phyloP scores from a whole-genome alignment of 1,284 basidiomycete species.

The Leccinum variabile region DNA sequence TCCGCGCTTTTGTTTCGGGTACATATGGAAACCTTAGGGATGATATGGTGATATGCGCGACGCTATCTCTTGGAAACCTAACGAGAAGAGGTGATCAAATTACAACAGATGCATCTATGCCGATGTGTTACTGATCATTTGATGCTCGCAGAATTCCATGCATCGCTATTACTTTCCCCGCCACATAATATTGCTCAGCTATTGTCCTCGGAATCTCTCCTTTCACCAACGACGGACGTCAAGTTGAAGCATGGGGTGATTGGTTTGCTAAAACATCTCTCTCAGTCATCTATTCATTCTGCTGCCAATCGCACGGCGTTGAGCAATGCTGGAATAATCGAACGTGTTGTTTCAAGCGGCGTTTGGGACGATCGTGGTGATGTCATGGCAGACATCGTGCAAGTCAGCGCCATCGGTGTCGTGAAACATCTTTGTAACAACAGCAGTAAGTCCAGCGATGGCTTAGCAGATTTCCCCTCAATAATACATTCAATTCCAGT shows the following conservation, averaged over 20 bases:
- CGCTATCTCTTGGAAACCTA: conserved; percentile 80
- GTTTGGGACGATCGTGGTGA: conserved; percentile 74
- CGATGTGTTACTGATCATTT: conserved; percentile 5
- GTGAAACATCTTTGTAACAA: conserved; percentile 85
- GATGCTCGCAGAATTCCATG: conserved; percentile 56
- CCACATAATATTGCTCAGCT: conserved; percentile 53
- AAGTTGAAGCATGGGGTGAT: conserved; percentile 85
- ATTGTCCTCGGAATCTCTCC: conserved; percentile 51
- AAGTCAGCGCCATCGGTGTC: conserved; percentile 84
- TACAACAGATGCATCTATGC: not conserved
- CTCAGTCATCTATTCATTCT: conserved; percentile 69
- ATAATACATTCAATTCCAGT: conserved; percentile 42
- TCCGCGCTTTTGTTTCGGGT: conserved; percentile 50
- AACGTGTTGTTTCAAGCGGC: conserved; percentile 60
- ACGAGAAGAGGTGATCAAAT: conserved; percentile 64
- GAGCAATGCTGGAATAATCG: conserved; percentile 63
- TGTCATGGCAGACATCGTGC: conserved; percentile 78
- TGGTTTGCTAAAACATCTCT: conserved; percentile 81
- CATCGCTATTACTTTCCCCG: conserved; percentile 56
- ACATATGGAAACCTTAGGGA: conserved; percentile 47
- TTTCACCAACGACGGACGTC: conserved; percentile 59
- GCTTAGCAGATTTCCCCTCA: not conserved
- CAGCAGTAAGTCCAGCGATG: conserved; percentile 54
- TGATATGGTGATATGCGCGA: conserved; percentile 81
- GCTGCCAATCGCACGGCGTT: conserved; percentile 59